Evolutionary conservation across 2,329 filamentous ascomycete species (phyloP), one percentile per base, ranked within the genome.

Genomic region (Hypoxylon sp.): DNA sequence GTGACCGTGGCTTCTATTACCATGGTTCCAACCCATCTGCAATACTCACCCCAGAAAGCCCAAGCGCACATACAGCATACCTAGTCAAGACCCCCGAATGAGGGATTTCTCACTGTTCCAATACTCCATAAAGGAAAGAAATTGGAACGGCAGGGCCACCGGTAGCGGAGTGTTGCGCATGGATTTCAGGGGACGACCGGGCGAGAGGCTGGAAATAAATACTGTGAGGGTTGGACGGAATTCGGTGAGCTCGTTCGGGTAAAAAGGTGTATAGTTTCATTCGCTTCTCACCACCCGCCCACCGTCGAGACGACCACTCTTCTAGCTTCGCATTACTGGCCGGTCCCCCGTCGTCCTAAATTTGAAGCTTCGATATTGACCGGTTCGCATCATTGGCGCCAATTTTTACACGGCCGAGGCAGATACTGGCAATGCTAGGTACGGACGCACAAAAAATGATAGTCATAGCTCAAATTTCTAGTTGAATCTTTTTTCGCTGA

Each of bases 401-500:
- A 17, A 17, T 28, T 48, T 17, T 24, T n/a, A n/a, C 22, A 28
- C 30, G 50, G 11, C 30, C 5, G 39, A 53, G 41, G 34, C 56
- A 26, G 24, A 26, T 26, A 7, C 24, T 26, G 24, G 24, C 24
- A 26, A 26, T 32, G 54, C 49, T 68, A 60, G 53, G 59, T 63
- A 63, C 46, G 53, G 53, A 56, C 56, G 34, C 56, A 47, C 43
- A 28, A 46, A 34, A 57, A 49, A 61, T 6, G 53, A 52, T 37
- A 55, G 51, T 54, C 46, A 53, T 44, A 54, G 39, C 19, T 50
- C 44, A 39, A 28, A 19, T 30, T 48, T 51, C 20, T 59, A 34
- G 53, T 59, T 41, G 58, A 64, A 67, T 48, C 65, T 65, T 44
- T 59, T 67, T 67, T 65, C n/a, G 62, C 65, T 67, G 62, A 67